These are phyloP conservation scores for Leccinum ambiguum DNA, from an alignment of 1,284 basidiomycete species.

Conservation along the genomic window DNA sequence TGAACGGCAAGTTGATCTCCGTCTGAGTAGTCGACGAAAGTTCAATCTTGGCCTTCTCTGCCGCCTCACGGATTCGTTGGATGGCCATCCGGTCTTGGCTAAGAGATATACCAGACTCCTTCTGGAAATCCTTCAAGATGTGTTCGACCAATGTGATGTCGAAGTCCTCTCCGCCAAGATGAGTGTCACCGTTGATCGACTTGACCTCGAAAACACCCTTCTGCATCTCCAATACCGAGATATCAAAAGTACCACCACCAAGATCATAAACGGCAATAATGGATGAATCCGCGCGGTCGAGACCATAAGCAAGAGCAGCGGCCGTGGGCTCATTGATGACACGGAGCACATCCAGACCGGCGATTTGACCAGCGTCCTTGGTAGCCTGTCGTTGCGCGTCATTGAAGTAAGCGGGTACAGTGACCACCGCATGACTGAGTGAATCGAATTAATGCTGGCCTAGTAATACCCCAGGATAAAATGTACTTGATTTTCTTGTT, in stretches of 20 bases:
- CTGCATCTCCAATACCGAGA: slow-evolving; percentile 98
- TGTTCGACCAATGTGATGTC: slow-evolving; percentile 90
- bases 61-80: slow-evolving; percentile 97
- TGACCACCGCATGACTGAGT: slow-evolving; percentile 78
- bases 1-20: slow-evolving; percentile 96
- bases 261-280: slow-evolving; percentile 97
- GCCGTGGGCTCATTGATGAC: slow-evolving; percentile 99
- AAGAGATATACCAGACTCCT: slow-evolving; percentile 84
- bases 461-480: neutral
- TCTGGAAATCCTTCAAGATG: slow-evolving; percentile 93
- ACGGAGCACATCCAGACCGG: slow-evolving; percentile 95
- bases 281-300: slow-evolving; percentile 81
- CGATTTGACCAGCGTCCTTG: slow-evolving; percentile 96
- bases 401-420: slow-evolving; percentile 98
- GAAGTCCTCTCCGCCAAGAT: slow-evolving; percentile 98
- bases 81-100: slow-evolving; percentile 94
- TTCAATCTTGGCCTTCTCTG: slow-evolving; percentile 99
- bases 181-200: slow-evolving; percentile 98
- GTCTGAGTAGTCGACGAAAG: slow-evolving; percentile 92
- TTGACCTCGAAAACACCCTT: slow-evolving; percentile 99
- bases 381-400: slow-evolving; percentile 99
- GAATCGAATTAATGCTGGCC: slow-evolving; percentile 9
- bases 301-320: slow-evolving; percentile 95
- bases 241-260: slow-evolving; percentile 95
- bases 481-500: slow-evolving; percentile 93